Percentiles rank a stretch among this genome's conserved stretches.
Conservation (phyloP, 495 filamentous ascomycete genomes). For the Filosporella fistucella region DNA sequence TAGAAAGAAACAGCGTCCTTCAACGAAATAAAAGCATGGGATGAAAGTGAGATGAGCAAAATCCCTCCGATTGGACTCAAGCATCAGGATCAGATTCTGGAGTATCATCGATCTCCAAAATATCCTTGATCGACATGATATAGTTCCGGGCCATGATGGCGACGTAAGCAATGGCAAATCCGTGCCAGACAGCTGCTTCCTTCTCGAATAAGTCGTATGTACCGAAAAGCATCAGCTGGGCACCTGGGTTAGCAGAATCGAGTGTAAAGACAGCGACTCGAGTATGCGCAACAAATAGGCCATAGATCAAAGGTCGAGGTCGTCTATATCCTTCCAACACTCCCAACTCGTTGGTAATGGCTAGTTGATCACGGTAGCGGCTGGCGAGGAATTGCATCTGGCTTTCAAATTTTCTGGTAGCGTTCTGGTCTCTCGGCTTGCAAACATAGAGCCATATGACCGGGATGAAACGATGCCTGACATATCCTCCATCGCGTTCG, state of each 20-base stretch:
- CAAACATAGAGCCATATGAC: conserved; percentile 14
- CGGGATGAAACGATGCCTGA: conserved; percentile 16
- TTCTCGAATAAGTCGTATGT: conserved; percentile 31
- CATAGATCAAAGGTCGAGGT: conserved; percentile 29
- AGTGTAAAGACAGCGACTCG: conserved; percentile 31
- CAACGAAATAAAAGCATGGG: too few species aligned
- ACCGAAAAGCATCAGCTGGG: conserved; percentile 24
- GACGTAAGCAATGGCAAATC: conserved; percentile 27
- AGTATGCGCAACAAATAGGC: conserved; percentile 30
- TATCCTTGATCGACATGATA: conserved; percentile 20
- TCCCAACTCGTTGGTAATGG: conserved; percentile 9
- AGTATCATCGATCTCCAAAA: conserved; percentile 17
- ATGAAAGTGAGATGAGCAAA: too few species aligned
- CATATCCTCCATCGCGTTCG: conserved; percentile 22
- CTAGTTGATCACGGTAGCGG: conserved; percentile 17
- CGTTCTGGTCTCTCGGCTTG: conserved; percentile 2
- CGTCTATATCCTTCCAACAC: conserved; percentile 16
- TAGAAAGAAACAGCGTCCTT: too few species aligned
- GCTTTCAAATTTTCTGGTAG: conserved; percentile 7
- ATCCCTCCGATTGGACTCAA: neutral
- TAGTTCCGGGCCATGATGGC: conserved; percentile 16
- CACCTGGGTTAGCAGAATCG: conserved; percentile 20
- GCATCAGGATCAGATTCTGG: conserved; percentile 11
- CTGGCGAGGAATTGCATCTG: conserved; percentile 21
- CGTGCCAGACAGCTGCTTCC: conserved; percentile 34